Evolutionary conservation across 805 yeast genomes (phyloP).

Genomic region (Clavispora santaluciae): DNA sequence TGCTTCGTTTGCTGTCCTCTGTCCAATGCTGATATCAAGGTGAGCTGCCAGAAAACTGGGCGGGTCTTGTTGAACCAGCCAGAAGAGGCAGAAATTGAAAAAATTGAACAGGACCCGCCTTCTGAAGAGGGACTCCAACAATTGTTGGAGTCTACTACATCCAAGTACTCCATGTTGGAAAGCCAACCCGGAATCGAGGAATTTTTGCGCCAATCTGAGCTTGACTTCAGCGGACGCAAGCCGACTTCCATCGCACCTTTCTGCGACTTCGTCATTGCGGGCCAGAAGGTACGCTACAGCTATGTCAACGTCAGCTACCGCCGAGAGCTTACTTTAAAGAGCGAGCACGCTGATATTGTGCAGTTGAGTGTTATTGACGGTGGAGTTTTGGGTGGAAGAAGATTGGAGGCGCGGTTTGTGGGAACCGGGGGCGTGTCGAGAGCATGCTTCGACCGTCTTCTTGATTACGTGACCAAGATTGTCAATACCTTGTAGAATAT

Average conservation of each 20-base stretch:
- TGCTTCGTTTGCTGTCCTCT: constrained; percentile 41
- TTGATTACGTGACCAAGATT: constrained; percentile 20
- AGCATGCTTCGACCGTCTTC: constrained; percentile 20
- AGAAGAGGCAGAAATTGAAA: not conserved
- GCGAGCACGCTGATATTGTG: constrained; percentile 26
- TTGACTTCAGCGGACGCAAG: constrained; percentile 37
- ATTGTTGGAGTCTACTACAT: constrained; percentile 13
- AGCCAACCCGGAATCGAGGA: constrained; percentile 39
- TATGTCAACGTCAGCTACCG: constrained; percentile 42
- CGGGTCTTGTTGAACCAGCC: constrained; percentile 21
- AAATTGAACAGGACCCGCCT: not conserved
- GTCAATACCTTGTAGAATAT: constrained; percentile 12
- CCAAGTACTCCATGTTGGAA: constrained; percentile 24
- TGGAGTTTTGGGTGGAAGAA: constrained; percentile 54
- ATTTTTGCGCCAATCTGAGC: constrained; percentile 34
- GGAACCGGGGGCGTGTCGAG: constrained; percentile 16
- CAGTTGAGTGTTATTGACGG: constrained; percentile 50
- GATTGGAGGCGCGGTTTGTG: constrained; percentile 29
- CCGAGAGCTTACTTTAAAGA: constrained; percentile 41
- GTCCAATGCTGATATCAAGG: constrained; percentile 39
- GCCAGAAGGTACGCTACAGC: constrained; percentile 37
- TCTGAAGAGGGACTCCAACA: not conserved
- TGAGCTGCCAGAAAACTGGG: constrained; percentile 37
- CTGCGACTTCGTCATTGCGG: constrained; percentile 36
- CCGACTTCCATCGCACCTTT: constrained; percentile 34